Conservation (phyloP, 768 basidiomycete species). For the Xanthoconium purpureum region DNA sequence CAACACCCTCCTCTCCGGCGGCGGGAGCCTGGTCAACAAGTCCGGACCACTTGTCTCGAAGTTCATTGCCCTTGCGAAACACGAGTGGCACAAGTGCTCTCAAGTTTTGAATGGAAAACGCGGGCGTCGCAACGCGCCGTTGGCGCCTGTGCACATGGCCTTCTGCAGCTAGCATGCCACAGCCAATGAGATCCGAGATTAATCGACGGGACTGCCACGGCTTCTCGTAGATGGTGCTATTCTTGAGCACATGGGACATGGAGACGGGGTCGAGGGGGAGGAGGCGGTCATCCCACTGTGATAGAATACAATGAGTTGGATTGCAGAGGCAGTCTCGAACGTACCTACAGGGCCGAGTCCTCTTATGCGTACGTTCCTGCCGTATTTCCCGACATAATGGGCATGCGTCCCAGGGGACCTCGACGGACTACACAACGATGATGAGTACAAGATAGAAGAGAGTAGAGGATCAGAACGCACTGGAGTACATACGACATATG, state of each 20-base stretch:
- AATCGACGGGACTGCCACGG: constrained; percentile 75
- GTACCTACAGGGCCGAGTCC: constrained; percentile 67
- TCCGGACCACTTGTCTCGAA: constrained; percentile 58
- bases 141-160: constrained; percentile 78
- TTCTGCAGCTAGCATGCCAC: constrained; percentile 79
- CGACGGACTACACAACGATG: constrained; percentile 41
- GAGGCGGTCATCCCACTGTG: constrained; percentile 75
- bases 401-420: constrained; percentile 55
- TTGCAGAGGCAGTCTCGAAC: not conserved
- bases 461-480: constrained; percentile 36
- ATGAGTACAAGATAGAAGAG: not conserved
- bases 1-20: constrained; percentile 22
- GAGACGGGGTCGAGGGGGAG: constrained; percentile 79
- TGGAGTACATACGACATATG: constrained; percentile 58
- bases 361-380: constrained; percentile 65
- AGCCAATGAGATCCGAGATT: constrained; percentile 76
- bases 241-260: constrained; percentile 68
- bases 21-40: constrained; percentile 36
- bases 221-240: constrained; percentile 75
- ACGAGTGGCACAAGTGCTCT: constrained; percentile 69
- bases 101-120: constrained; percentile 78
- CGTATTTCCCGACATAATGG: constrained; percentile 53
- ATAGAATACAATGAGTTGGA: constrained; percentile 7
- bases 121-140: constrained; percentile 70
- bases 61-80: constrained; percentile 61